phyloP scores from a whole-genome alignment of 345 rosid species.

The Eucalyptus guilfoylei region DNA sequence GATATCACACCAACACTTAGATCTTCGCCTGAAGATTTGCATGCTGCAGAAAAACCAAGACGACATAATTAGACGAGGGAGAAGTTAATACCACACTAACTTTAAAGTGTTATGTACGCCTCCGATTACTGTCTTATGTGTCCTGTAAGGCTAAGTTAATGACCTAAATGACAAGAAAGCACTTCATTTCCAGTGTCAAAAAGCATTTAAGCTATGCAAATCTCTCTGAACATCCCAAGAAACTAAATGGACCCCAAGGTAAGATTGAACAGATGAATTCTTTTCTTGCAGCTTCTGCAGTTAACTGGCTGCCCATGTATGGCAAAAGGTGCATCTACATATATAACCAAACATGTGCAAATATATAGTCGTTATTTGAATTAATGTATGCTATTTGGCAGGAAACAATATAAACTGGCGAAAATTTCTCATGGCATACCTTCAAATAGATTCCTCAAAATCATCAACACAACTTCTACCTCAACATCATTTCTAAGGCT shows the following conservation, averaged over 20 bases:
- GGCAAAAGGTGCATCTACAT: not conserved
- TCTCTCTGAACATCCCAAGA: not conserved
- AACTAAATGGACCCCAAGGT: not conserved
- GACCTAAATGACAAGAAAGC: not conserved
- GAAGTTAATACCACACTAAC: not conserved
- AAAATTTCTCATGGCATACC: not conserved
- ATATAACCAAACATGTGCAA: not conserved
- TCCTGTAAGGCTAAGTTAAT: not conserved
- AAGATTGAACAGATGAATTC: not conserved
- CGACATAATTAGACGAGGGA: not conserved
- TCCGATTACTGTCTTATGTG: not conserved
- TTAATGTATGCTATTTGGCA: not conserved
- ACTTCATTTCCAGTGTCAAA: not conserved
- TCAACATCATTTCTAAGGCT: not conserved
- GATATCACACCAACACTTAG: conserved; percentile 8
- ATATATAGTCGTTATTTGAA: not conserved
- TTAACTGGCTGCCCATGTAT: not conserved
- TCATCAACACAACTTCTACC: not conserved
- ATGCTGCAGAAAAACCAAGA: not conserved
- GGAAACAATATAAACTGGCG: not conserved
- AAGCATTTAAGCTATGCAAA: not conserved
- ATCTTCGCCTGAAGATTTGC: not conserved
- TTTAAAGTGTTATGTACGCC: not conserved
- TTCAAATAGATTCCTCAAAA: not conserved
- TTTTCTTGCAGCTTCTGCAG: not conserved